Evolutionary conservation across 2,329 filamentous ascomycete genomes (phyloP).

Genomic region (Cordyceps sp.): DNA sequence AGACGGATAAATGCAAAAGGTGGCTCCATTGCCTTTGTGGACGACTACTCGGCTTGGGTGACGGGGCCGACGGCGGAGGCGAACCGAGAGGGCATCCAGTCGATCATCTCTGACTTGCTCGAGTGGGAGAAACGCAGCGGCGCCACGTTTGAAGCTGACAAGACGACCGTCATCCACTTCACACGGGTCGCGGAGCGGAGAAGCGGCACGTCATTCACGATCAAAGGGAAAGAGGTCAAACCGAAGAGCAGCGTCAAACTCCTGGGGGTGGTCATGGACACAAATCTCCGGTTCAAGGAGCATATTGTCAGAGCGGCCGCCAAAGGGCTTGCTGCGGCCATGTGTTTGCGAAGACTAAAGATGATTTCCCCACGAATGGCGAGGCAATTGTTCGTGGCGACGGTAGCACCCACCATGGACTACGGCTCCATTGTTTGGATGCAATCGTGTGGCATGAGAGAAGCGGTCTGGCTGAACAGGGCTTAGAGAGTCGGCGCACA

Average conservation of each 20-base stretch:
- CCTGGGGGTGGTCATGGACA: constrained; percentile 7
- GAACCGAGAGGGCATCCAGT: constrained; percentile 7
- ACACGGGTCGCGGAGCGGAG: neutral
- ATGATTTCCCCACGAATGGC: neutral
- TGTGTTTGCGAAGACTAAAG: constrained; percentile 2
- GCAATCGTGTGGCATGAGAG: constrained; percentile 1
- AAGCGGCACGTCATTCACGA: neutral
- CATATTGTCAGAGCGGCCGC: constrained; percentile 1
- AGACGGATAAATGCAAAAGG: neutral
- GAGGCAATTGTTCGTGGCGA: neutral
- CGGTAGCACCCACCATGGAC: neutral
- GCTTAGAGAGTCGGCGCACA: neutral
- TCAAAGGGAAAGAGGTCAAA: constrained; percentile 1
- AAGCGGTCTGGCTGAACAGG: constrained; percentile 2
- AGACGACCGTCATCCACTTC: constrained; percentile 8
- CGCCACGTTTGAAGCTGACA: constrained; percentile 9
- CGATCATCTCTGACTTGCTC: constrained; percentile 7
- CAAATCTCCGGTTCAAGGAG: constrained; percentile 1
- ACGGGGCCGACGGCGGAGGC: constrained; percentile 1
- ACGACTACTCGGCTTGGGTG: constrained; percentile 5
- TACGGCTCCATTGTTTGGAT: constrained; percentile 5
- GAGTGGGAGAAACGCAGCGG: constrained; percentile 9
- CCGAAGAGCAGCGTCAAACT: constrained; percentile 2
- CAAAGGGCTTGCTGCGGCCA: constrained; percentile 3
- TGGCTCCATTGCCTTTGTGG: constrained; percentile 3